These are phyloP conservation scores for Pyrenophora teres DNA, from an alignment of 2,329 filamentous ascomycete genomes.

Conservation along the genomic window DNA sequence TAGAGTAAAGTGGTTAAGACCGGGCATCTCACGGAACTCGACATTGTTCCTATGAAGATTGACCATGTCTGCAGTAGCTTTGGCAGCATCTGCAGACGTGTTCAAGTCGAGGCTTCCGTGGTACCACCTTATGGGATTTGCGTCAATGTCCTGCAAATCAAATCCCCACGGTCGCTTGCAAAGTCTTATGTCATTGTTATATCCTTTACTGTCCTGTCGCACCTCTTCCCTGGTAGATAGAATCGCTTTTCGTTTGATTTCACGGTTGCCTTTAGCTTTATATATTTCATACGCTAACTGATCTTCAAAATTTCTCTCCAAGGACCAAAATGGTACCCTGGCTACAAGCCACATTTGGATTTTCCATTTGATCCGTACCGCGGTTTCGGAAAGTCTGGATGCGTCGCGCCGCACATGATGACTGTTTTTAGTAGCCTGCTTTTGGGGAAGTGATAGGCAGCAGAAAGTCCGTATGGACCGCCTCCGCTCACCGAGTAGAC, in stretches of 20 bases:
- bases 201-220: background rate
- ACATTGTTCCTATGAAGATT: slow-evolving; percentile 1
- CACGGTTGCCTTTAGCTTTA: background rate
- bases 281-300: background rate
- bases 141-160: background rate
- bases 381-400: background rate
- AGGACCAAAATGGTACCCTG: background rate
- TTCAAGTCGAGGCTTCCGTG: background rate
- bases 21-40: background rate
- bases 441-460: background rate
- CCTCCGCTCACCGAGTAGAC: background rate
- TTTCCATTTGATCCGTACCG: background rate
- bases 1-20: background rate
- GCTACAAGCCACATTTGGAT: background rate
- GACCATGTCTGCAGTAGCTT: background rate
- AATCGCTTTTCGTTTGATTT: background rate
- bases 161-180: background rate
- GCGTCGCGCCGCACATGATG: background rate
- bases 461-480: background rate
- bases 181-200: background rate
- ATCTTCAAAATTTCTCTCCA: background rate
- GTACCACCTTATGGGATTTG: slow-evolving; percentile 1
- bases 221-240: background rate
- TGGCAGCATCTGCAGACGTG: background rate
- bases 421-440: background rate